Percentiles rank a stretch among this genome's conserved stretches.
Evolutionary conservation across 2,329 filamentous ascomycete genomes (phyloP).

Genomic region (Leptographium procerum): DNA sequence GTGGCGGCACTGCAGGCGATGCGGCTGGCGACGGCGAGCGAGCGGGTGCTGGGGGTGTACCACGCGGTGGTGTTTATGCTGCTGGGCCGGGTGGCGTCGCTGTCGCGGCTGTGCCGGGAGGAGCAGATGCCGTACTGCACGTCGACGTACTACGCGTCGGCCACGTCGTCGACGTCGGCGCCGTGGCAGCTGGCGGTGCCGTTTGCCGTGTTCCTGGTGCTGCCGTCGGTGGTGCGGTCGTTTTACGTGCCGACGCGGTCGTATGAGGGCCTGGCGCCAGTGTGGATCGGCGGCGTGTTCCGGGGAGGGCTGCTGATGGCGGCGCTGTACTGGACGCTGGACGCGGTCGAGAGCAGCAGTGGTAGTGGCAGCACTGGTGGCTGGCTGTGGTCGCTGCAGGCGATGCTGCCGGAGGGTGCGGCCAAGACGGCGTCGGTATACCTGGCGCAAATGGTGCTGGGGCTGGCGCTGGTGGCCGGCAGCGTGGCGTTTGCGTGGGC

Average conservation of each 20-base stretch:
- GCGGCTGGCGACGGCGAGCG: conserved; percentile 52
- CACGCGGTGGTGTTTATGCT: conserved; percentile 77
- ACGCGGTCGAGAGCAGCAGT: conserved; percentile 61
- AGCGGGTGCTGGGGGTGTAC: conserved; percentile 67
- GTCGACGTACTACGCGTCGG: conserved; percentile 90
- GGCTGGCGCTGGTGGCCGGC: conserved; percentile 70
- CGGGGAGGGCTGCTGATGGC: conserved; percentile 64
- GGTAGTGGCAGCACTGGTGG: no score
- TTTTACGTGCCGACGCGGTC: conserved; percentile 76
- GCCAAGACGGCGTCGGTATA: conserved; percentile 67
- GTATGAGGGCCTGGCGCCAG: conserved; percentile 73
- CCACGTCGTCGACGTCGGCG: conserved; percentile 83
- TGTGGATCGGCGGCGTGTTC: conserved; percentile 75
- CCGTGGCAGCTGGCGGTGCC: conserved; percentile 80
- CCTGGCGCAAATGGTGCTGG: conserved; percentile 70
- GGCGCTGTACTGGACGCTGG: conserved; percentile 77
- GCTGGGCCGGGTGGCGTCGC: conserved; percentile 67
- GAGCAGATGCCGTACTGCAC: conserved; percentile 97
- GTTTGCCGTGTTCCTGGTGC: conserved; percentile 55
- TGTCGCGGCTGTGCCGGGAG: conserved; percentile 87
- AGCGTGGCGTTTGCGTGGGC: conserved; percentile 78
- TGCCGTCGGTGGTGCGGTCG: conserved; percentile 66
- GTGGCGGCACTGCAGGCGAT: conserved; percentile 65
- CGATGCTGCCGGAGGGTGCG: conserved; percentile 56
- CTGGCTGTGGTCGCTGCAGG: not conserved